Base-by-base conservation (phyloP, 345 rosid genomes). In the Citrus maxima region DNA sequence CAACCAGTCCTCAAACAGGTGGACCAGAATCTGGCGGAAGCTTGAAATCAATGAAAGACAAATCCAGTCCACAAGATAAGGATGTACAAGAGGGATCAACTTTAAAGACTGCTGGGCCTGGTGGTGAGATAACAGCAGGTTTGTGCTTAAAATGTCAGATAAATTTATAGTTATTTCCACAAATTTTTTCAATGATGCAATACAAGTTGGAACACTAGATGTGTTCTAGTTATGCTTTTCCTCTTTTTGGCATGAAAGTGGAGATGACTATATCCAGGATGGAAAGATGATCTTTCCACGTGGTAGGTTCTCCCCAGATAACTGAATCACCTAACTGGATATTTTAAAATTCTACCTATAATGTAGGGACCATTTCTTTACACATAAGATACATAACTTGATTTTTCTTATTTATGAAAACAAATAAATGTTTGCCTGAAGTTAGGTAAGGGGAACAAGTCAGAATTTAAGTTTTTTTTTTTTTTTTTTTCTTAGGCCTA, bases 111-210 rank as follows among this genome's bases (percentile, higher is more conserved):
- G 98, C 97, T 32, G 99, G 98, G 62, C 85, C 97, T 37, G 93
- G 85, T 73, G 99, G 98, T 61, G 99, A 94, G 85, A 94, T 97
- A 83, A 93, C 97, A 55, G 99, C 99, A 86, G 99, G 99, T 96
- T 67, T 66, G 85, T 79, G 58, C 75, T 54, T 18, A 54, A 54
- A 54, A 54, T 54, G 58, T 54, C 56, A 54, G 6, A 54, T 18
- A 54, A 54, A 54, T 4, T 54, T 18, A 64, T 14, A 64, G n/a
- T 34, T 34, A 65, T 6, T 65, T 65, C 24, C 8, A 7, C 40
- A 65, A 34, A 38, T 27, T 65, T 19, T 3, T 32, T 65, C 69
- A 6, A 66, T 66, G 9, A 9, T 35, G 16, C 70, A 35, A 34
- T 2, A 66, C 46, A 66, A 66, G 14, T 34, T 28, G 46, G 46